Conservation (phyloP, 164 flowering plant genomes). For the Umbilicus rupestris region DNA sequence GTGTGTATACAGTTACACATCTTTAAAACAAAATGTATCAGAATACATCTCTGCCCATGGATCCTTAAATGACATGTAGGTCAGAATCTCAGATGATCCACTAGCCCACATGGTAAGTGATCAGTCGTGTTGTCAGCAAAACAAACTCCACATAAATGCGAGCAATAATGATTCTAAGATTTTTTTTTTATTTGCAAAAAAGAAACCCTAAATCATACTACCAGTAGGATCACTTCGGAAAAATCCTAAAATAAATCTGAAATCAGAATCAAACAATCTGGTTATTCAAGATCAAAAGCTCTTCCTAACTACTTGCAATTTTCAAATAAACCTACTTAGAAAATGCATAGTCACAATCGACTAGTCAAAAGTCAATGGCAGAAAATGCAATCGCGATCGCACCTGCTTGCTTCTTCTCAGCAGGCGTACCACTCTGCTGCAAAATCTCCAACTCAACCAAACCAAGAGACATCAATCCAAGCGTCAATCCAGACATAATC, state of each 20-base stretch:
- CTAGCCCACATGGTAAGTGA: too few relatives aligned
- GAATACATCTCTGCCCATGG: background rate
- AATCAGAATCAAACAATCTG: background rate
- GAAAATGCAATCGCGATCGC: background rate
- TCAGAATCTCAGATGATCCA: background rate
- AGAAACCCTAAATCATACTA: too few relatives aligned
- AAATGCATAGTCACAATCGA: background rate
- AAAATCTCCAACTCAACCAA: slow-evolving; percentile 67
- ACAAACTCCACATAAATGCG: background rate
- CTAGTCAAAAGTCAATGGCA: background rate
- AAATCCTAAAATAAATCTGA: background rate
- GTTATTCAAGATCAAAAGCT: background rate
- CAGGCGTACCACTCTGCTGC: slow-evolving; percentile 45
- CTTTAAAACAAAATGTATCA: too few relatives aligned
- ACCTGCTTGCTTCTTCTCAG: slow-evolving; percentile 69
- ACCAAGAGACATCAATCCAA: slow-evolving; percentile 64
- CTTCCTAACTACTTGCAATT: background rate
- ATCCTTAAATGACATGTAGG: too few relatives aligned
- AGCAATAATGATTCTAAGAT: background rate
- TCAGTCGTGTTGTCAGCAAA: background rate
- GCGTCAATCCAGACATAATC: slow-evolving; percentile 62
- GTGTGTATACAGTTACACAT: too few relatives aligned
- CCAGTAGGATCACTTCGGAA: background rate
- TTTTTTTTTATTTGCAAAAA: too few relatives aligned
- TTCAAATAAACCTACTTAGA: background rate